A percentile compares a stretch with the other conserved stretches of the same genome.
Evolutionary conservation across 179 eudicot genomes (phyloP).

Genomic region (Actinidia arguta): DNA sequence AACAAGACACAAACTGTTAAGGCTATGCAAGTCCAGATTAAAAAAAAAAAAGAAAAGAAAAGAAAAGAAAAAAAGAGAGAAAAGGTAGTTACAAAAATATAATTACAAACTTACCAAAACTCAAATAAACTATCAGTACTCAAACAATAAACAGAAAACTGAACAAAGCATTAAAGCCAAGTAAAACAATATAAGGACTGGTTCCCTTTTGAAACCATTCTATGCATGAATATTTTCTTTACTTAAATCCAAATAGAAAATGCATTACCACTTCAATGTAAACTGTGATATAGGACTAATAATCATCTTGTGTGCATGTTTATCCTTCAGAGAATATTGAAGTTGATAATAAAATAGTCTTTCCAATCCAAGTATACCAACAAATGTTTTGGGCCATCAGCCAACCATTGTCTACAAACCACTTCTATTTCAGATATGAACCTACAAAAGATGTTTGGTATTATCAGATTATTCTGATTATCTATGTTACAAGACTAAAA

Average conservation of each 20-base stretch:
- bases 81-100: too few relatives aligned
- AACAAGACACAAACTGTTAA: too few relatives aligned
- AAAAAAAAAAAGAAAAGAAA: too few relatives aligned
- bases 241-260: background rate
- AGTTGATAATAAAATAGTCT: background rate
- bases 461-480: background rate
- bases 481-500: background rate
- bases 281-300: background rate
- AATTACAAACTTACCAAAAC: background rate
- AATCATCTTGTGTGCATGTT: background rate
- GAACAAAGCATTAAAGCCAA: background rate
- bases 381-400: conserved; percentile 79
- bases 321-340: conserved; percentile 9
- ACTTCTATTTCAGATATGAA: conserved; percentile 97
- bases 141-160: too few relatives aligned
- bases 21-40: too few relatives aligned
- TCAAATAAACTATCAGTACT: background rate
- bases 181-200: background rate
- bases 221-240: background rate
- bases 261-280: background rate
- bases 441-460: conserved; percentile 41
- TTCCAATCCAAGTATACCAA: conserved; percentile 54
- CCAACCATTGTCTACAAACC: conserved; percentile 90
- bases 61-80: too few relatives aligned
- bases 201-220: background rate